Conservation (phyloP, 148 eudicot genomes). For the Rheum nobile region DNA sequence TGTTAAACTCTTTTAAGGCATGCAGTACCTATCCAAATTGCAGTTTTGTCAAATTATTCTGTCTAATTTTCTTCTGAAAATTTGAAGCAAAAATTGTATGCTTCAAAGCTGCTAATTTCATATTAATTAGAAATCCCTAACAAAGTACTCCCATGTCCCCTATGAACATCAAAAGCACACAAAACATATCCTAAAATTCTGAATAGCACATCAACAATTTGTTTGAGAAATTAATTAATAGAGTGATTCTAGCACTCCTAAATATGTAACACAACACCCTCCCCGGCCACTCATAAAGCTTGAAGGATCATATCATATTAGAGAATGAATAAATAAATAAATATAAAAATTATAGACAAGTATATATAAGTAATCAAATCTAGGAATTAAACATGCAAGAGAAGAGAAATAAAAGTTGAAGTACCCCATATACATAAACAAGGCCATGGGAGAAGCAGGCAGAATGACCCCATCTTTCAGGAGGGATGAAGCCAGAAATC, state of each 20-base stretch:
- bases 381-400: not conserved
- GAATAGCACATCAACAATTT: not conserved
- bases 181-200: not conserved
- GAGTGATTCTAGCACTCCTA: not conserved
- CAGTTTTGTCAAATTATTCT: not conserved
- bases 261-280: too few species aligned
- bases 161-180: not conserved
- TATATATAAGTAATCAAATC: not conserved
- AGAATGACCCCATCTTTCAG: constrained; percentile 98
- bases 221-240: too few species aligned
- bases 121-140: not conserved
- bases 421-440: constrained; percentile 83
- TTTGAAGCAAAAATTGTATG: not conserved
- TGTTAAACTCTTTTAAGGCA: not conserved
- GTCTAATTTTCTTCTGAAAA: not conserved
- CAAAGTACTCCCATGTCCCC: not conserved
- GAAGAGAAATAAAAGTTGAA: not conserved
- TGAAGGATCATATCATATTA: not conserved
- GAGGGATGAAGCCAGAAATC: constrained; percentile 47
- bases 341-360: not conserved
- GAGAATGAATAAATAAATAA: not conserved
- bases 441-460: constrained; percentile 58
- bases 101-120: not conserved
- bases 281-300: not conserved
- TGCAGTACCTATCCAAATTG: not conserved